phyloP scores from a whole-genome alignment of 106 monocot genomes.

The Xerophyta viscosa region DNA sequence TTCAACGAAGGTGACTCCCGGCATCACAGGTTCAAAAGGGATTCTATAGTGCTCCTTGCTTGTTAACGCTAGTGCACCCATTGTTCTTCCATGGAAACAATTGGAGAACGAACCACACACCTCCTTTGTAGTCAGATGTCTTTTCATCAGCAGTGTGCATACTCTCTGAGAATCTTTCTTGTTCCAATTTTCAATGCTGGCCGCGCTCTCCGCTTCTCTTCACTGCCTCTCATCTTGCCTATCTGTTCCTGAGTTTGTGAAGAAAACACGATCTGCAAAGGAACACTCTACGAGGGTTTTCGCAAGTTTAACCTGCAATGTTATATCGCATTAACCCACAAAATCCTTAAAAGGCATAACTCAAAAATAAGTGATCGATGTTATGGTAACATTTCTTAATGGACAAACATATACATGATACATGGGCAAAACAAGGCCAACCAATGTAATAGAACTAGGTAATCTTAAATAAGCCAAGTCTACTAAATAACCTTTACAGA shows the following conservation, averaged over 20 bases:
- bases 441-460: too few species aligned
- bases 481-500: too few species aligned
- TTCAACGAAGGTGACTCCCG: conserved; percentile 73
- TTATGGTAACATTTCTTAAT: too few species aligned
- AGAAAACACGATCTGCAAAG: conserved; percentile 92
- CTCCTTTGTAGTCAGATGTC: conserved; percentile 44
- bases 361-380: too few species aligned
- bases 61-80: conserved; percentile 84
- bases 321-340: too few species aligned
- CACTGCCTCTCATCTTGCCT: conserved; percentile 97
- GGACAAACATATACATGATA: too few species aligned
- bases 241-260: conserved; percentile 94
- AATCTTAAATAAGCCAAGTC: too few species aligned
- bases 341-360: too few species aligned
- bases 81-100: conserved; percentile 92
- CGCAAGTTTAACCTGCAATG: conserved; percentile 68
- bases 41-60: conserved; percentile 76
- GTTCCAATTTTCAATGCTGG: conserved; percentile 94
- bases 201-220: too few species aligned
- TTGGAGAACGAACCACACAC: conserved; percentile 74
- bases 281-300: conserved; percentile 67
- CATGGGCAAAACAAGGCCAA: too few species aligned
- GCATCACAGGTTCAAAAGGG: conserved; percentile 95
- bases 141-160: conserved; percentile 13
- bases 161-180: conserved; percentile 70